These are phyloP conservation scores for Penicillium canescens DNA, from an alignment of 495 filamentous ascomycete species.

Conservation along the genomic window DNA sequence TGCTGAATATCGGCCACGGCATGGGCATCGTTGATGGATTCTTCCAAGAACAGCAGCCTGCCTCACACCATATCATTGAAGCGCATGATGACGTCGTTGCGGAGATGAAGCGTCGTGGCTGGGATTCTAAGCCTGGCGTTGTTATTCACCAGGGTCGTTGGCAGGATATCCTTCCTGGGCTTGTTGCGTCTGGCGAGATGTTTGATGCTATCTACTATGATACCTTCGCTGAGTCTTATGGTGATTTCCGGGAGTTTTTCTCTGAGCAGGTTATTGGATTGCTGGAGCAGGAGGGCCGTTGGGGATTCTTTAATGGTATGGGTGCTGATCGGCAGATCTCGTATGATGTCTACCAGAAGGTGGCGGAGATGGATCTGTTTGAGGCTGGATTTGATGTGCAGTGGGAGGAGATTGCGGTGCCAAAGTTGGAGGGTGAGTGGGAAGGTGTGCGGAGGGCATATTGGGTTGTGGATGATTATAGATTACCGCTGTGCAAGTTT, in stretches of 20 bases:
- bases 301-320: slow-evolving; percentile 94
- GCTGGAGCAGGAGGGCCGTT: slow-evolving; percentile 70
- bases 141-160: slow-evolving; percentile 72
- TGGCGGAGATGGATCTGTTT: slow-evolving; percentile 86
- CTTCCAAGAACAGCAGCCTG: slow-evolving; percentile 67
- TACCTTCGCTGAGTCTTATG: slow-evolving; percentile 93
- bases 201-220: slow-evolving; percentile 98
- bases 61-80: slow-evolving; percentile 84
- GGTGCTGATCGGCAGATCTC: slow-evolving; percentile 89
- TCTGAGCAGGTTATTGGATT: slow-evolving; percentile 79
- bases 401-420: slow-evolving; percentile 79
- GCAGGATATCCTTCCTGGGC: slow-evolving; percentile 76
- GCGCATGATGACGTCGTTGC: slow-evolving; percentile 81
- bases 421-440: slow-evolving; percentile 69
- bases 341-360: slow-evolving; percentile 94
- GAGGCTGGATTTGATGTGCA: slow-evolving; percentile 90
- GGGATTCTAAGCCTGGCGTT: slow-evolving; percentile 65
- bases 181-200: slow-evolving; percentile 66
- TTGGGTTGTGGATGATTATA: slow-evolving; percentile 79
- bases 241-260: slow-evolving; percentile 83
- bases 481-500: slow-evolving; percentile 63
- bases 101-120: slow-evolving; percentile 63
- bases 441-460: slow-evolving; percentile 83
- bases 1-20: slow-evolving; percentile 92
- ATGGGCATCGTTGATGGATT: slow-evolving; percentile 95